Evolutionary conservation across 2,329 filamentous ascomycete species (phyloP).

Genomic region (Bipolaris victoriae): DNA sequence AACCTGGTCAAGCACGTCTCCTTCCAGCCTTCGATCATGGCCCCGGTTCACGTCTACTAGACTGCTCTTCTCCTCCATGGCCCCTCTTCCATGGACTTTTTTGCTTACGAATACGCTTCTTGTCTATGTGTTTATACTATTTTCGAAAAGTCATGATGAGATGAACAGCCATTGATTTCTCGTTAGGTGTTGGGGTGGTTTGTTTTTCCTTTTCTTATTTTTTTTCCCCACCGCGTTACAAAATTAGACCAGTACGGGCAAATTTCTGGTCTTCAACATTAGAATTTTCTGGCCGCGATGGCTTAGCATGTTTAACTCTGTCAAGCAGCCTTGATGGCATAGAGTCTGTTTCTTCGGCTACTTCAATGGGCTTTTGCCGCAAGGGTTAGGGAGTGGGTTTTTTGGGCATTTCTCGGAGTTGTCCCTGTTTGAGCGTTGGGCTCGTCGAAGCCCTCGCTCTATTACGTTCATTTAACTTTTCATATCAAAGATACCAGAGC

Average conservation of each 20-base stretch:
- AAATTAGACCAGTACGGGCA: conserved; percentile 38
- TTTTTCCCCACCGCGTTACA: conserved; percentile 30
- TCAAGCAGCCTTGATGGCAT: conserved; percentile 43
- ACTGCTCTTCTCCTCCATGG: conserved; percentile 1
- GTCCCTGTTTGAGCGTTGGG: conserved; percentile 19
- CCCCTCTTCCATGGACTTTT: conserved; percentile 14
- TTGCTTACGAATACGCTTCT: conserved; percentile 36
- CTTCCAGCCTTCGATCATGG: conserved; percentile 49
- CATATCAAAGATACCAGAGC: conserved; percentile 48
- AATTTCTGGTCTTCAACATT: conserved; percentile 21
- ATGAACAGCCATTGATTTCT: conserved; percentile 41
- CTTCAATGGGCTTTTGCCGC: conserved; percentile 16
- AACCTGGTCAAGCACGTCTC: conserved; percentile 51
- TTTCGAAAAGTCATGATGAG: conserved; percentile 47
- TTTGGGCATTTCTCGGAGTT: conserved; percentile 33
- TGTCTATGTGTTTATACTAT: conserved; percentile 43
- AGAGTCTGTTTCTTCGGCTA: conserved; percentile 27
- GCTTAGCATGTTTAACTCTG: conserved; percentile 42
- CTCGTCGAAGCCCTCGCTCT: conserved; percentile 21
- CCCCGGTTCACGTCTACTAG: conserved; percentile 49
- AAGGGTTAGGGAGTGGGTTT: conserved; percentile 17
- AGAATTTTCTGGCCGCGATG: conserved; percentile 30
- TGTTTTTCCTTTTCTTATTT: conserved; percentile 12
- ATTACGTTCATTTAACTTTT: conserved; percentile 36
- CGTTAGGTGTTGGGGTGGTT: conserved; percentile 38